Base-by-base conservation (phyloP, 2,329 filamentous ascomycete genomes). In the Xylaria digitata region DNA sequence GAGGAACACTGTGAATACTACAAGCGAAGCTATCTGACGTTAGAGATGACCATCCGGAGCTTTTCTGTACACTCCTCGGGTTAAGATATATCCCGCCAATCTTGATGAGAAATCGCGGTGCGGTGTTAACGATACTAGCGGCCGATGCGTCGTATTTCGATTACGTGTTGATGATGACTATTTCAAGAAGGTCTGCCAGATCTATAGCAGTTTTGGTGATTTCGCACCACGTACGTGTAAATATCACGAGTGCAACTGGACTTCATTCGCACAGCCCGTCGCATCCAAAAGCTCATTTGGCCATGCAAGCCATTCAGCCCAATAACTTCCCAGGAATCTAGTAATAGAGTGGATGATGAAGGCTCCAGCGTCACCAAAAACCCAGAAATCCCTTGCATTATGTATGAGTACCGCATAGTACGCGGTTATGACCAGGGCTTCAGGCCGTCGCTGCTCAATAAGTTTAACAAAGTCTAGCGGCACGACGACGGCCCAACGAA, bases 341-440 rank as follows among this genome's bases (percentile, higher is more conserved):
- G 62, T 61, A 30, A 74, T 70, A 6, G 67, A 65, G 26, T 54
- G 49, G 6, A 77, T 71, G 2, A 77, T 61, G 11, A 71, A 72
- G 2, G 53, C 55, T 0, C 75, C 75, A 0, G 71, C 62, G 15
- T 67, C 58, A 1, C 71, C 72, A 57, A 80, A 76, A 4, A 73
- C 54, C 80, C 81, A 82, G 37, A 71, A 73, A 8, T 76, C 65
- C 6, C 73, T 72, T 15, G 72, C 73, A 1, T 68, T 65, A 68
- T 82, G 77, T n/a, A 82, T 58, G 2, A 82, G 65, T 9, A 83
- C 78, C 0, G 78, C 78, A 65, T 80, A 83, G 65, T 84, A 79
- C 1, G 80, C 81, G 4, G 83, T 74, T n/a, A 83, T 74, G 13
- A 80, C 77, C 7, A 84, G 68, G 1, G 81, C 80, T 64, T 83